These are phyloP conservation scores for Keithomyces neogunnii DNA, from an alignment of 2,329 filamentous ascomycete species.

Conservation along the genomic window DNA sequence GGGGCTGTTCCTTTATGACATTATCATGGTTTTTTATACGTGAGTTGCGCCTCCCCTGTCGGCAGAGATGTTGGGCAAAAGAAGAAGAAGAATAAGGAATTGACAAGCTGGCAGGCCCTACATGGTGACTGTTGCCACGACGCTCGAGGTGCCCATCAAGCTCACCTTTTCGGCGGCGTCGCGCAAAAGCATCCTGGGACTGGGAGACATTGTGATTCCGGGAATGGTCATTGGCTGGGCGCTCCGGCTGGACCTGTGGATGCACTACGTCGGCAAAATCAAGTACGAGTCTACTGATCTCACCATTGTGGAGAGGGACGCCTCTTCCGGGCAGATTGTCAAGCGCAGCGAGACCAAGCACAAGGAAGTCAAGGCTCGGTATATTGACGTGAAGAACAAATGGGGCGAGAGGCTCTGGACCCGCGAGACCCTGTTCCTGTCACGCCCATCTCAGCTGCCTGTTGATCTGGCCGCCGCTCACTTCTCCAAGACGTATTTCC, in stretches of 20 bases:
- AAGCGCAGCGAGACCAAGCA: conserved; percentile 31
- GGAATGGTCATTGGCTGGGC: conserved; percentile 85
- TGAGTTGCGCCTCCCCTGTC: conserved; percentile 27
- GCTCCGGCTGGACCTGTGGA: conserved; percentile 82
- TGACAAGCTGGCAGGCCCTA: conserved; percentile 46
- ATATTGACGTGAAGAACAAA: conserved; percentile 54
- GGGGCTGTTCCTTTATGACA: conserved; percentile 88
- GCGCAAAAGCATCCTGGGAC: conserved; percentile 73
- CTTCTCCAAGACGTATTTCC: conserved; percentile 84
- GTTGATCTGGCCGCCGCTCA: conserved; percentile 28
- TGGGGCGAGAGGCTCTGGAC: conserved; percentile 88
- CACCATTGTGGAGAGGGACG: conserved; percentile 24
- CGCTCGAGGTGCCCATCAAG: conserved; percentile 87
- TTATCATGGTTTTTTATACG: conserved; percentile 85
- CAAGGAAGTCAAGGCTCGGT: conserved; percentile 42
- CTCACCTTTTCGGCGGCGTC: conserved; percentile 64
- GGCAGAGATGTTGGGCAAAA: no score
- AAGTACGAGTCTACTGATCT: conserved; percentile 31
- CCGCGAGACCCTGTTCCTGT: conserved; percentile 19
- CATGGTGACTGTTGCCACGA: conserved; percentile 82
- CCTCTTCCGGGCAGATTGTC: conserved; percentile 22
- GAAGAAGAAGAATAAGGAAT: not conserved
- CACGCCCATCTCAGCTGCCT: conserved; percentile 16
- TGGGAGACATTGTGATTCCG: conserved; percentile 90
- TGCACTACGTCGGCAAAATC: conserved; percentile 67